phyloP scores from a whole-genome alignment of 2,329 filamentous ascomycete genomes.

The Cladosporium sp. region DNA sequence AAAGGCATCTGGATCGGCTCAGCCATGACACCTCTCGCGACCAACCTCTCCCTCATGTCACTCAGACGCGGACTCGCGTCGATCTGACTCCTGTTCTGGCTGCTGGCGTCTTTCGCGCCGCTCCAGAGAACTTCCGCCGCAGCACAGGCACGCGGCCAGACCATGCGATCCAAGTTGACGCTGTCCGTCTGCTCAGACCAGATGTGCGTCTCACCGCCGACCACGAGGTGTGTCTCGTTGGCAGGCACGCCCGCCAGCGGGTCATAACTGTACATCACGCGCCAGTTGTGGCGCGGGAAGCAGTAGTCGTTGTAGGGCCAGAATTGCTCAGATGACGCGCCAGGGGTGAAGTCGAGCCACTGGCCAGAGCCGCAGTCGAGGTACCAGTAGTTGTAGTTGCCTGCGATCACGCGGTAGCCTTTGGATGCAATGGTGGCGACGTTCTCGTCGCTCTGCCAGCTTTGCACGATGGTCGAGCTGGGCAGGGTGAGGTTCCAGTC shows the following conservation, averaged over 20 bases:
- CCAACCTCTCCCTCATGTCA: constrained; percentile 72
- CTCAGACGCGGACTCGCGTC: constrained; percentile 65
- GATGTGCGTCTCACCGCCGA: constrained; percentile 77
- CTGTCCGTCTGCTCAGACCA: constrained; percentile 78
- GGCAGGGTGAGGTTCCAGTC: constrained; percentile 73
- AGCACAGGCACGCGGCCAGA: constrained; percentile 74
- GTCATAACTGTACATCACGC: constrained; percentile 74
- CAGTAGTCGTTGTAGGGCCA: constrained; percentile 82
- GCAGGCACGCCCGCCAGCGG: constrained; percentile 61
- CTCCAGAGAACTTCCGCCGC: constrained; percentile 80
- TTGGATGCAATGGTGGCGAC: constrained; percentile 56
- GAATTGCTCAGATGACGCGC: constrained; percentile 46
- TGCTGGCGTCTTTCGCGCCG: constrained; percentile 60
- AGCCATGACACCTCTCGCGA: constrained; percentile 62
- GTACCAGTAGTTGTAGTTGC: constrained; percentile 70
- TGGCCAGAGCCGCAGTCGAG: constrained; percentile 78
- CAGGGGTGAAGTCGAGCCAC: constrained; percentile 69
- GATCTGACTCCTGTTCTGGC: constrained; percentile 67
- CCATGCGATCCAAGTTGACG: constrained; percentile 67
- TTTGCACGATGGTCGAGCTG: constrained; percentile 69
- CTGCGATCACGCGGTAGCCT: constrained; percentile 69
- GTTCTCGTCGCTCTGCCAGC: constrained; percentile 65
- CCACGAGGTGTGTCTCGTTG: constrained; percentile 61
- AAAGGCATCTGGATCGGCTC: constrained; percentile 68
- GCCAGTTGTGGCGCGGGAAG: constrained; percentile 75